Conservation (phyloP, 768 basidiomycete genomes). For the Rhizopogon roseolus region DNA sequence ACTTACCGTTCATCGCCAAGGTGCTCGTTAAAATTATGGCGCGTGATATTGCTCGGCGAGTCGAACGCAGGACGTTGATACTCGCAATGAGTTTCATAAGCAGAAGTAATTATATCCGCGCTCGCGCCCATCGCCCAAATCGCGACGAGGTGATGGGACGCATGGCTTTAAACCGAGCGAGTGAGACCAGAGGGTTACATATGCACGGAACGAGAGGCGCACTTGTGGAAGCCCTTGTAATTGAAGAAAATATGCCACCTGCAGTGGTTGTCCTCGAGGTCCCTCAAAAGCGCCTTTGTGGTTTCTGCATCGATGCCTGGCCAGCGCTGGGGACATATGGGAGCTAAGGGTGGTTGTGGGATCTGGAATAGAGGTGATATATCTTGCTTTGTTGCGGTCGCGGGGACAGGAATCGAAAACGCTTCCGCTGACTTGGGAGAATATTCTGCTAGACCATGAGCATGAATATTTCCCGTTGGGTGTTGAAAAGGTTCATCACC, state of each 20-base stretch:
- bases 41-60: constrained; percentile 42
- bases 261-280: constrained; percentile 24
- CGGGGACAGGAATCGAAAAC: constrained; percentile 7
- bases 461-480: constrained; percentile 8
- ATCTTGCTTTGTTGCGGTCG: no score
- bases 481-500: constrained; percentile 17
- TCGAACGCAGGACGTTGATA: constrained; percentile 33
- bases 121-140: constrained; percentile 16
- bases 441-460: constrained; percentile 18
- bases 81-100: constrained; percentile 26
- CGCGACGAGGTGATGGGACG: constrained; percentile 11
- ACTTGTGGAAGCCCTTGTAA: constrained; percentile 32
- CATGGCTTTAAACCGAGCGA: constrained; percentile 6
- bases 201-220: not conserved
- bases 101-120: constrained; percentile 30
- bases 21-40: constrained; percentile 46
- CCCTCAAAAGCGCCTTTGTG: constrained; percentile 11
- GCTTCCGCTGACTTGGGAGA: constrained; percentile 17
- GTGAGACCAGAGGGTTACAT: not conserved
- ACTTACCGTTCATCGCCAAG: constrained; percentile 53
- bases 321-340: constrained; percentile 17
- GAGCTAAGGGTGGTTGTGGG: constrained; percentile 7
- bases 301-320: constrained; percentile 26
- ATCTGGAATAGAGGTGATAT: not conserved
- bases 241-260: constrained; percentile 33